Evolutionary conservation across 306 rosid species (phyloP).

Genomic region (Hylodesmum podocarpum): DNA sequence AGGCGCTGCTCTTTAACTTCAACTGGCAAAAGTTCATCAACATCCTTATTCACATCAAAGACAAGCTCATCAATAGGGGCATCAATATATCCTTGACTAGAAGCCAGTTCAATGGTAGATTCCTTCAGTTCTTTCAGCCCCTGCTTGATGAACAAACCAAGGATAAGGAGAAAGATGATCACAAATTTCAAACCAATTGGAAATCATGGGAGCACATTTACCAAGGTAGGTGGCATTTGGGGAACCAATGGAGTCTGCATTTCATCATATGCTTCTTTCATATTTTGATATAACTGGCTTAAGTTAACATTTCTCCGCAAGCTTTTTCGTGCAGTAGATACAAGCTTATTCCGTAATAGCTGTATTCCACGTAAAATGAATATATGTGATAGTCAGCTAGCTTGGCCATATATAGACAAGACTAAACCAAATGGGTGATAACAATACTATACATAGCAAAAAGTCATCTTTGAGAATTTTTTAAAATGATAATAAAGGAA

Average conservation of each 20-base stretch:
- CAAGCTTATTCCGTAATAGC: conserved; percentile 85
- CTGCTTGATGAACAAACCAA: conserved; percentile 40
- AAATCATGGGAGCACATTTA: conserved; percentile 38
- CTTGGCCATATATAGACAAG: not conserved
- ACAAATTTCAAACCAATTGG: conserved; percentile 19
- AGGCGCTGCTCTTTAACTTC: conserved; percentile 96
- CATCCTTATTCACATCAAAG: conserved; percentile 82
- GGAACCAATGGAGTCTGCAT: conserved; percentile 92
- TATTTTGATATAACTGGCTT: conserved; percentile 72
- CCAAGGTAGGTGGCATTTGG: conserved; percentile 81
- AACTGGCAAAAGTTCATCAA: conserved; percentile 89
- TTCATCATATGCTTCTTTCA: conserved; percentile 84
- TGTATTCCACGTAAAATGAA: conserved; percentile 46
- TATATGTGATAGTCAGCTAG: not conserved
- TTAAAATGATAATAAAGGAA: not conserved
- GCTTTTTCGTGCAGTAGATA: conserved; percentile 70
- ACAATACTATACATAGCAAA: not conserved
- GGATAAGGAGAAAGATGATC: conserved; percentile 3
- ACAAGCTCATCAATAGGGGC: conserved; percentile 88
- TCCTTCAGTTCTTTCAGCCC: conserved; percentile 89
- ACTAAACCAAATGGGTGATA: conserved; percentile 1
- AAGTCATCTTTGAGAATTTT: not conserved
- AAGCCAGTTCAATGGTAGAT: conserved; percentile 70
- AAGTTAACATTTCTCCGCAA: conserved; percentile 67
- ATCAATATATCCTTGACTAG: conserved; percentile 75